A percentile compares a stretch with the other conserved stretches of the same genome.
Evolutionary conservation across 345 rosid species (phyloP).

Genomic region (Bruguiera sexangula): DNA sequence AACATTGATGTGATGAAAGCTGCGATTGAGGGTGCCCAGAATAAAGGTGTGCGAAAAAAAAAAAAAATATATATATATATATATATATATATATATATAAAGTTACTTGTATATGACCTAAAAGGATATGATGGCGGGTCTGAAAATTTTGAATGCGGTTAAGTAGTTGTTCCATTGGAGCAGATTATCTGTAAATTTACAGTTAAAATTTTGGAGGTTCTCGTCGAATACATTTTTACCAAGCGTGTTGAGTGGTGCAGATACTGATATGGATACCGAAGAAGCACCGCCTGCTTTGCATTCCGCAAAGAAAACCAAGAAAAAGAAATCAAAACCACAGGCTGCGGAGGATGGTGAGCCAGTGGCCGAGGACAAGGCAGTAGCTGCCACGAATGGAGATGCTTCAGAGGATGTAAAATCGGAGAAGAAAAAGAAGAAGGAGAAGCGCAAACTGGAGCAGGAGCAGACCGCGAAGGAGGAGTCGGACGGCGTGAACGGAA

Average conservation of each 20-base stretch:
- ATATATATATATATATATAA: neutral
- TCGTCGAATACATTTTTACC: neutral
- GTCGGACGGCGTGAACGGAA: slow-evolving; percentile 8
- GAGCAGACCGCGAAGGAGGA: slow-evolving; percentile 18
- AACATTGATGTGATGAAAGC: slow-evolving; percentile 92
- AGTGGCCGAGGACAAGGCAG: slow-evolving; percentile 32
- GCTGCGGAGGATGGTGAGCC: slow-evolving; percentile 34
- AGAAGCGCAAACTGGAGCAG: slow-evolving; percentile 43
- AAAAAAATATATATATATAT: no score
- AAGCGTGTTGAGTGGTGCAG: slow-evolving; percentile 18
- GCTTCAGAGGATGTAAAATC: slow-evolving; percentile 42
- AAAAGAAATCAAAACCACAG: slow-evolving; percentile 49
- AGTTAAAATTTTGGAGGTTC: neutral
- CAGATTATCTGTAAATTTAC: neutral
- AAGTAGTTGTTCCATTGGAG: no score
- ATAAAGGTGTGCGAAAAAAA: slow-evolving; percentile 50
- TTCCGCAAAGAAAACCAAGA: slow-evolving; percentile 57
- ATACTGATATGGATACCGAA: slow-evolving; percentile 43
- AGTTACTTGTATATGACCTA: no score
- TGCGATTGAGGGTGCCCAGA: slow-evolving; percentile 49
- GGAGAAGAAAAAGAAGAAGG: slow-evolving; percentile 54
- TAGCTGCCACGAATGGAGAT: slow-evolving; percentile 31
- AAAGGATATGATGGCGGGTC: no score
- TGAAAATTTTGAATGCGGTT: no score
- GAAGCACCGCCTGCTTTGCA: slow-evolving; percentile 40